These are phyloP conservation scores for Bryoerythrophyllum caledonicum DNA, from an alignment of 225 moss, liverwort and hornwort species.

Conservation along the genomic window DNA sequence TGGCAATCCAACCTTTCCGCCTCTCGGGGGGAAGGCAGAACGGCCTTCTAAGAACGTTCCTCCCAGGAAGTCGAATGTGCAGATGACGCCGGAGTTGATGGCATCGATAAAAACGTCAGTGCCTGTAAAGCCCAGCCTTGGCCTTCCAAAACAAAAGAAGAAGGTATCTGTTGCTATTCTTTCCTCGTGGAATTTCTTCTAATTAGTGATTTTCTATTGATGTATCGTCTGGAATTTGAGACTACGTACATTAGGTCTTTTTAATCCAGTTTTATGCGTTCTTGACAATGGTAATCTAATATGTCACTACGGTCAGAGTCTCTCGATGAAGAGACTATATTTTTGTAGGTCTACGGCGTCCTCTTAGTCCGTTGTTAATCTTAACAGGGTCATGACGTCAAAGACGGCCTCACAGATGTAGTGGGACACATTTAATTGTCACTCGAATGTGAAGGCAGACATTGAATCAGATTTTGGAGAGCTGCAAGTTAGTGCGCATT, in stretches of 20 bases:
- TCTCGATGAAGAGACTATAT: too few relatives aligned
- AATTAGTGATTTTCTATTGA: neutral
- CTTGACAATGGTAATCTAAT: neutral
- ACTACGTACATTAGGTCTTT: too few relatives aligned
- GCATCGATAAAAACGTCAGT: slow-evolving; percentile 62
- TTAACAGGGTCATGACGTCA: neutral
- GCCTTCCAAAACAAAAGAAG: slow-evolving; percentile 74
- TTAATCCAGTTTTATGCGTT: too few relatives aligned
- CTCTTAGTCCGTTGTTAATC: slow-evolving; percentile 15
- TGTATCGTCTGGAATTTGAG: neutral
- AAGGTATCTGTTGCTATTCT: slow-evolving; percentile 54
- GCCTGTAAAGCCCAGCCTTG: slow-evolving; percentile 74
- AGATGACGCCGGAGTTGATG: slow-evolving; percentile 60
- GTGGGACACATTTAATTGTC: slow-evolving; percentile 4
- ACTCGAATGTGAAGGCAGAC: neutral
- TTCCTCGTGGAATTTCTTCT: neutral
- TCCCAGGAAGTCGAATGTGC: slow-evolving; percentile 51
- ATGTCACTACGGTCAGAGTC: neutral
- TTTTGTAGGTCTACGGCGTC: too few relatives aligned
- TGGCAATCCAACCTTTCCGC: slow-evolving; percentile 62
- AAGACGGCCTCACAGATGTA: slow-evolving; percentile 10
- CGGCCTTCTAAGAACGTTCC: slow-evolving; percentile 45
- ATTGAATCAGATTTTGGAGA: neutral
- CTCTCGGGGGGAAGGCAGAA: slow-evolving; percentile 66
- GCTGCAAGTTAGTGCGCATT: neutral